A percentile compares a stretch with the other conserved stretches of the same genome.
Evolutionary conservation across 2,329 filamentous ascomycete genomes (phyloP).

Genomic region (Alternaria sp.): DNA sequence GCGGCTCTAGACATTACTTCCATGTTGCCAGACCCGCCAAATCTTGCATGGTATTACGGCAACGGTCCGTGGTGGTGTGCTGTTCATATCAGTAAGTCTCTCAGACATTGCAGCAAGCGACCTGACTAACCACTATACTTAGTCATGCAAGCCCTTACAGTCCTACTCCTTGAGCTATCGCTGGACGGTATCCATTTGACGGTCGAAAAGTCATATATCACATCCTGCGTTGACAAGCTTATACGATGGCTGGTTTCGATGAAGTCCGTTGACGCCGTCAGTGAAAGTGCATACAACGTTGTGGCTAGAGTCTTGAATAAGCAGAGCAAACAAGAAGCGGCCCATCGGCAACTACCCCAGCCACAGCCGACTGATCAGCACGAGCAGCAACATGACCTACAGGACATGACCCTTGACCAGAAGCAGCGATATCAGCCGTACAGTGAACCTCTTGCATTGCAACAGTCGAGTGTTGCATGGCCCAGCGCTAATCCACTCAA

Average conservation of each 20-base stretch:
- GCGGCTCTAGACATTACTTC: constrained; percentile 45
- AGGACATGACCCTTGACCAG: neutral
- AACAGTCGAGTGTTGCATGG: constrained; percentile 1
- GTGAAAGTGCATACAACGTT: constrained; percentile 40
- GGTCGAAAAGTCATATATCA: constrained; percentile 34
- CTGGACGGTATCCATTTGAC: constrained; percentile 36
- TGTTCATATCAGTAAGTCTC: constrained; percentile 35
- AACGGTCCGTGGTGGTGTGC: constrained; percentile 53
- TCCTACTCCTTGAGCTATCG: constrained; percentile 51
- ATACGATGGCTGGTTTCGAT: constrained; percentile 45
- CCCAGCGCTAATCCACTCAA: neutral
- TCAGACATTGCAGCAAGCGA: neutral
- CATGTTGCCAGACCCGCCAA: constrained; percentile 41
- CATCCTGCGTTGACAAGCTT: constrained; percentile 37
- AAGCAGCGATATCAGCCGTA: neutral
- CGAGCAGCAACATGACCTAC: neutral
- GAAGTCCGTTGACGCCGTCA: constrained; percentile 37
- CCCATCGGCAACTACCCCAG: constrained; percentile 3
- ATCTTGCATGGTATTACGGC: constrained; percentile 28
- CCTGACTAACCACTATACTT: constrained; percentile 1
- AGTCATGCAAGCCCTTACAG: constrained; percentile 52
- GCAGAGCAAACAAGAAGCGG: constrained; percentile 6
- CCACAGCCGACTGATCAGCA: neutral
- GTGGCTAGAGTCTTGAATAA: constrained; percentile 23
- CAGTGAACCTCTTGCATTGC: neutral